Conservation (phyloP, 2,329 filamentous ascomycete species). For the Fusarium sp. region DNA sequence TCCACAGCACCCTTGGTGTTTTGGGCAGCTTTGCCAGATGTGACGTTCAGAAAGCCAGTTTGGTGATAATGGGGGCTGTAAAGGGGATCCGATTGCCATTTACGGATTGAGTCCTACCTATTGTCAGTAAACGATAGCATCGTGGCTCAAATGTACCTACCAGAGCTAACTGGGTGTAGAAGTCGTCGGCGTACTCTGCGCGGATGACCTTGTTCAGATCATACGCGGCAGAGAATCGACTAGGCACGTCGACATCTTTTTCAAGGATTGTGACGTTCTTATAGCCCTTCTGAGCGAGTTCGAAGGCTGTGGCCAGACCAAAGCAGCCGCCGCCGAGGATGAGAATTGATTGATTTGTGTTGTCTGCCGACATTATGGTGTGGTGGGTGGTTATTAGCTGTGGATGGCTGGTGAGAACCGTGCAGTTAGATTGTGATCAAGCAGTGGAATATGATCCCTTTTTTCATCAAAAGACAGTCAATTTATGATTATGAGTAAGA, state of each 20-base stretch:
- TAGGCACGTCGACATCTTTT: slow-evolving; percentile 22
- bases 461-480: no score
- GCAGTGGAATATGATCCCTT: no score
- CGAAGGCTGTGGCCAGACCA: slow-evolving; percentile 21
- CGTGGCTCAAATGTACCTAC: neutral
- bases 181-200: slow-evolving; percentile 29
- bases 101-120: slow-evolving; percentile 25
- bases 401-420: no score
- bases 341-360: slow-evolving; percentile 23
- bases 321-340: slow-evolving; percentile 36
- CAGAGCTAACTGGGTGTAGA: slow-evolving; percentile 27
- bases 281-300: slow-evolving; percentile 26
- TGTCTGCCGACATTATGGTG: slow-evolving; percentile 1
- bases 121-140: no score
- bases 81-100: slow-evolving; percentile 33
- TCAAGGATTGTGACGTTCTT: slow-evolving; percentile 33
- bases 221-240: slow-evolving; percentile 33
- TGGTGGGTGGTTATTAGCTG: no score
- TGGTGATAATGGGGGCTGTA: slow-evolving; percentile 30
- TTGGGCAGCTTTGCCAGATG: slow-evolving; percentile 20
- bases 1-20: slow-evolving; percentile 30
- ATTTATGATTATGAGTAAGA: no score
- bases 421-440: no score
- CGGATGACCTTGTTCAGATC: slow-evolving; percentile 38
- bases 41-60: slow-evolving; percentile 36